Percentiles rank a stretch among this genome's conserved stretches.
These are phyloP conservation scores for Multifurca ochricompacta DNA, from an alignment of 768 basidiomycete species.

Conservation along the genomic window DNA sequence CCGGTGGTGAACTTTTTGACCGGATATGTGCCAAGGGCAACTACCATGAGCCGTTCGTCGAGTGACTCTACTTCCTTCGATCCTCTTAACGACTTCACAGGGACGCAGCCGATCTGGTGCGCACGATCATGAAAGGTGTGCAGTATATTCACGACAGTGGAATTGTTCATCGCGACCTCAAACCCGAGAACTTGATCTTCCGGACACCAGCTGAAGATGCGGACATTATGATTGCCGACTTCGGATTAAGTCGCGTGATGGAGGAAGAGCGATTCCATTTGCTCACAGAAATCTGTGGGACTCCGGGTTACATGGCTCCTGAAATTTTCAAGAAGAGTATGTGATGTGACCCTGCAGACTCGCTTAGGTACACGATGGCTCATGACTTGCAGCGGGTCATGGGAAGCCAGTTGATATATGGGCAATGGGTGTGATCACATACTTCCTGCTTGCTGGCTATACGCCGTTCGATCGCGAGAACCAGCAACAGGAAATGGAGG, in stretches of 20 bases:
- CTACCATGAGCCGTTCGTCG: constrained; percentile 83
- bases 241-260: constrained; percentile 87
- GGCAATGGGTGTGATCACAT: constrained; percentile 98
- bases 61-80: constrained; percentile 17
- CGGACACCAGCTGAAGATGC: constrained; percentile 81
- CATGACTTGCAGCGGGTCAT: constrained; percentile 58
- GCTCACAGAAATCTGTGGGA: constrained; percentile 94
- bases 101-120: constrained; percentile 83
- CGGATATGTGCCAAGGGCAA: constrained; percentile 96
- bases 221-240: constrained; percentile 96
- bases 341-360: constrained; percentile 25
- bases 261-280: constrained; percentile 81
- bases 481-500: constrained; percentile 86
- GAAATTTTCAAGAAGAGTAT: constrained; percentile 90
- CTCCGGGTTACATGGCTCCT: constrained; percentile 93
- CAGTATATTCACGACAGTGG: constrained; percentile 86
- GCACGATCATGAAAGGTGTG: constrained; percentile 81
- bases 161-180: constrained; percentile 94
- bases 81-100: constrained; percentile 34
- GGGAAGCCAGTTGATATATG: constrained; percentile 92
- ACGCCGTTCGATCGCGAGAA: constrained; percentile 95
- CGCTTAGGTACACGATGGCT: neutral
- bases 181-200: constrained; percentile 98
- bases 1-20: constrained; percentile 97
- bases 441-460: constrained; percentile 90